Evolutionary conservation across 2,329 filamentous ascomycete species (phyloP), one percentile per base, ranked within the genome.

Genomic region (Fusarium pininemorale): DNA sequence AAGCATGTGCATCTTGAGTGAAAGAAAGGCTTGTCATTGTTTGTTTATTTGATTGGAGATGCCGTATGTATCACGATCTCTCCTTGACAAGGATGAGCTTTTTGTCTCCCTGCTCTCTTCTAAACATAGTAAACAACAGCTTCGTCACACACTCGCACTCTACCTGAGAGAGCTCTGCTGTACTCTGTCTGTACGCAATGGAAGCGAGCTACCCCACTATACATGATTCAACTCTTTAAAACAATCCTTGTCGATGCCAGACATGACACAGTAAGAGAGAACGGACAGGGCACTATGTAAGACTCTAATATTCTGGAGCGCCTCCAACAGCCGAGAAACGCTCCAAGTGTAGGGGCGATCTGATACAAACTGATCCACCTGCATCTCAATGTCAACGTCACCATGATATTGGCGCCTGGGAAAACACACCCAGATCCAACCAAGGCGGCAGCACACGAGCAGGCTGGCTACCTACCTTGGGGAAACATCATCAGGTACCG

Each of bases 81-180:
- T 47, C 26, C 61, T 44, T 32, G 44, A 26, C 54, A 28, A 37
- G 58, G 47, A 22, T 30, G 26, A 37, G 51, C 37, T 16, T 30
- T 39, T 50, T 39, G 22, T 35, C n/a, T 32, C 32, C n/a, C 32
- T 63, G 32, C 16, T 32, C 26, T 35, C 42, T 55, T 64, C 66
- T 69, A 70, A 55, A 54, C 66, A 70, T 70, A 70, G 67, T 48
- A 70, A 44, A 60, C 44, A 53, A 53, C 30, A 35, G 47, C 28
- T 61, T 59, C 58, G 58, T 61, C 64, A 51, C 59, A 64, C 35
- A 39, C 7, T n/a, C 18, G 32, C 54, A 68, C 26, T 62, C 18
- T 54, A 42, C 41, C 45, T 59, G 58, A 59, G 30, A 65, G 47
- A 37, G 59, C 65, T 70, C 59, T 53, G 45, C 66, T 35, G 30